Evolutionary conservation across 83 land plant species (phyloP), one percentile per base, ranked within the genome.

Genomic region (Thuja plicata): DNA sequence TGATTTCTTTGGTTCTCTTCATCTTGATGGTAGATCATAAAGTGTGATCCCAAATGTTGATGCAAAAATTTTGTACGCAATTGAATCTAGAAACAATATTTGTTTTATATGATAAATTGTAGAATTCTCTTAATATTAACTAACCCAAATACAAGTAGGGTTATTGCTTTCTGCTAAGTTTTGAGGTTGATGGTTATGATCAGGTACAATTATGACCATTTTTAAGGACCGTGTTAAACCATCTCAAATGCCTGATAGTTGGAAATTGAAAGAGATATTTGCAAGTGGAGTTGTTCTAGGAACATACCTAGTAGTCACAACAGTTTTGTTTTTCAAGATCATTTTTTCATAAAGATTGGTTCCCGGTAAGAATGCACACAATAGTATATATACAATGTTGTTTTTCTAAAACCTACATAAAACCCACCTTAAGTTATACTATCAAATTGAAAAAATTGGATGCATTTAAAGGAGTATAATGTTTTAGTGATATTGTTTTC

Each of bases 181-280:
- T 37, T 37, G 84, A 38, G 40, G 35, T 41, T 17, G 5, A 17
- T 17, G 43, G 3, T 50, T 11, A 0, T 86, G 88, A 55, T 16
- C 87, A 94, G 95, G 95, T 45, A 95, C 96, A 35, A 95, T 95
- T 90, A 95, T 95, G 96, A 95, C 96, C 30, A 95, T 95, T 9
- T 95, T 95, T 13, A 95, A 95, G 87, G 96, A 95, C 55, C 78
- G 96, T 17, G 96, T 95, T 43, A 95, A 95, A 89, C 96, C 96
- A 79, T 95, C 96, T 74, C 95, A 93, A 54, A 27, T 89, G 66
- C 95, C 95, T 78, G 95, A 94, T 77, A 91, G 91, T 62, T 94
- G 96, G 96, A 94, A 93, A 55, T 86, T 94, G 74, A 93, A 91
- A 43, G 96, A 94, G 66, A 95, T 95, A 34, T 95, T 95, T 79